Evolutionary conservation across 371 early-diverging fungal genomes (phyloP), one percentile per base, ranked within the genome.

Genomic region (Haplosporangium sp.): DNA sequence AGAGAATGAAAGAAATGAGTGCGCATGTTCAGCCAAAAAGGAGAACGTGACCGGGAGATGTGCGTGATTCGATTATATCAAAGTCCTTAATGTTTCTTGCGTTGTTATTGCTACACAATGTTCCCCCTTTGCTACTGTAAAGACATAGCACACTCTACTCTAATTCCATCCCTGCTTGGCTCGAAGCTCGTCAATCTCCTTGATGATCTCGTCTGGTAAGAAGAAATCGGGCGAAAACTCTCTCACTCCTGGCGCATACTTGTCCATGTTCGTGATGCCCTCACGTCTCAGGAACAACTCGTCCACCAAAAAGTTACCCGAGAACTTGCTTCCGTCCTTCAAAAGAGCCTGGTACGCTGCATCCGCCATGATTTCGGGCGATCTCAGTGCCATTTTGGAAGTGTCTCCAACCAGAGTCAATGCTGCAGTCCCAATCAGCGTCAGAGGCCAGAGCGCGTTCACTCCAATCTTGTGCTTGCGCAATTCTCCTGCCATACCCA

Each of bases 361-460:
- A 79, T 95, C 95, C 5, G 94, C 90, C 91, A 95, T 93, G 66
- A 95, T 94, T 48, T 89, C 92, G 7, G 93, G 85, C 20, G 76
- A 86, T 38, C 86, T 59, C 69, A 81, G 66, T n/a, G 58, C 14
- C 63, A 65, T 74, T 20, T 48, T 54, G 41, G 38, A 29, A 4
- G 65, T 69, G 48, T 74, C 81, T 7, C 76, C 86, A 8, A 91
- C 74, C 14, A 86, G 81, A 46, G 85, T 83, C 52, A 94, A 69
- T 18, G 95, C 95, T 0, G 93, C 88, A 0, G 95, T 95, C 23
- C 85, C 86, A 53, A 95, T 91, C 64, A 87, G 81, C 1, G 94
- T 94, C 63, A 84, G 58, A 13, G 95, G 95, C 95, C 95, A 95
- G 42, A 95, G 85, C 0, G 92, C 89, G 51, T 95, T 95, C 52